Conservation (phyloP, 441 rosid species). For the Theobroma grandiflorum region DNA sequence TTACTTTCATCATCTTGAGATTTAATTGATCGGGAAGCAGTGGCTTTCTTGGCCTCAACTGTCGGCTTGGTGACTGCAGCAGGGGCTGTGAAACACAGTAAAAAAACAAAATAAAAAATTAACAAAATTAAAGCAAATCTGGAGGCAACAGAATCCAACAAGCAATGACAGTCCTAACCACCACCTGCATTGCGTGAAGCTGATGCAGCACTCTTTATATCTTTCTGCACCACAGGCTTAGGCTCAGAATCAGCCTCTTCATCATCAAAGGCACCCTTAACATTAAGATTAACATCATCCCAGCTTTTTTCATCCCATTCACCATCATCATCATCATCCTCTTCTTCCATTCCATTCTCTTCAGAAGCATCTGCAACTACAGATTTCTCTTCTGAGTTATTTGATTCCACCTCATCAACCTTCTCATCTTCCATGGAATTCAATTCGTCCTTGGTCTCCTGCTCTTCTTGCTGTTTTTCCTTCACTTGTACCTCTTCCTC, state of each 20-base stretch:
- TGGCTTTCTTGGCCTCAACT: constrained; percentile 40
- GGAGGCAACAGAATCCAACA: constrained; percentile 4
- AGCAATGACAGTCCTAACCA: constrained; percentile 24
- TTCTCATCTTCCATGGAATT: constrained; percentile 55
- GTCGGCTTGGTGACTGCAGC: constrained; percentile 33
- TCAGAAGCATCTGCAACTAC: constrained; percentile 53
- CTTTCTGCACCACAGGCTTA: constrained; percentile 59
- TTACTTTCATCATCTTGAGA: constrained; percentile 39
- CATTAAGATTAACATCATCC: constrained; percentile 84
- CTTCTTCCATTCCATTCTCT: constrained; percentile 69
- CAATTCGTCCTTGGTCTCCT: constrained; percentile 44
- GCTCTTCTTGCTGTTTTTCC: constrained; percentile 56
- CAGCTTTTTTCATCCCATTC: constrained; percentile 99
- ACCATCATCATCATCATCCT: constrained; percentile 82
- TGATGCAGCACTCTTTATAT: constrained; percentile 44
- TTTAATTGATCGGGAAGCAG: constrained; percentile 37
- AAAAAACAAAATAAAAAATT: constrained; percentile 18
- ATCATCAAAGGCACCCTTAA: constrained; percentile 88
- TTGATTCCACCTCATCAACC: constrained; percentile 51
- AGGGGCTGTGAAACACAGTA: constrained; percentile 36
- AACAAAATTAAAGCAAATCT: constrained; percentile 13
- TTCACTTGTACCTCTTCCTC: constrained; percentile 54
- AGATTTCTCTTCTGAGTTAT: constrained; percentile 51
- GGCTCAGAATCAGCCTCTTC: constrained; percentile 79
- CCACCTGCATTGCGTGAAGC: constrained; percentile 55